Evolutionary conservation across 2,329 filamentous ascomycete species (phyloP), one percentile per base, ranked within the genome.

Genomic region (Berkeleyomyces basicola): DNA sequence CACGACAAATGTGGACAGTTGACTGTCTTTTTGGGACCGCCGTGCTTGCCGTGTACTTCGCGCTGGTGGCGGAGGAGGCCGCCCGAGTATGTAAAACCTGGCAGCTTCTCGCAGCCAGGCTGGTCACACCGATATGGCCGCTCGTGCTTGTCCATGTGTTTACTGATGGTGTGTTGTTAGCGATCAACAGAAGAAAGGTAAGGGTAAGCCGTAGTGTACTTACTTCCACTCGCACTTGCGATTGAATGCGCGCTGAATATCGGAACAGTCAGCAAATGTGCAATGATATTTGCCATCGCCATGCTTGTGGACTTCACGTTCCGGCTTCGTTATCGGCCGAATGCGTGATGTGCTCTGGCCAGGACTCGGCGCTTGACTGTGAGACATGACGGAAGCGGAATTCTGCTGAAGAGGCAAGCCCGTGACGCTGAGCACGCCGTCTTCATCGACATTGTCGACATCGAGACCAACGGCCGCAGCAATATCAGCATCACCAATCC

Each of bases 81-180:
- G 14, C 92, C 92, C 0, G 88, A 92, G 71, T 97, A 97, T 0
- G 92, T 97, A 73, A 97, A 97, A 1, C 92, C 92, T 61, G 88
- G 88, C 0, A 96, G 81, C 69, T 96, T 96, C 69, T 92, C 89
- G 73, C 92, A 96, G 44, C 87, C 87, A n/a, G 82, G 79, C 51
- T 86, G 84, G 31, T 77, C 79, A 73, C 92, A 97, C 69, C 90
- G 88, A 71, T 96, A 97, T 1, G 92, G 92, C 10, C 92, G 82
- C 68, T 96, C 90, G 72, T 97, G 92, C 72, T 96, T 96, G 75
- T 97, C 92, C 91, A 96, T 96, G 72, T 97, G 92, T 76, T 97
- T 96, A 71, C 90, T 95, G 31, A 59, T 37, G 61, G 7, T 37
- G 39, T 66, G 7, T 23, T 43, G 55, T 73, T 67, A 73, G 69